Evolutionary conservation across 495 filamentous ascomycete genomes (phyloP).

Genomic region (Hypoxylon crocopeplum): DNA sequence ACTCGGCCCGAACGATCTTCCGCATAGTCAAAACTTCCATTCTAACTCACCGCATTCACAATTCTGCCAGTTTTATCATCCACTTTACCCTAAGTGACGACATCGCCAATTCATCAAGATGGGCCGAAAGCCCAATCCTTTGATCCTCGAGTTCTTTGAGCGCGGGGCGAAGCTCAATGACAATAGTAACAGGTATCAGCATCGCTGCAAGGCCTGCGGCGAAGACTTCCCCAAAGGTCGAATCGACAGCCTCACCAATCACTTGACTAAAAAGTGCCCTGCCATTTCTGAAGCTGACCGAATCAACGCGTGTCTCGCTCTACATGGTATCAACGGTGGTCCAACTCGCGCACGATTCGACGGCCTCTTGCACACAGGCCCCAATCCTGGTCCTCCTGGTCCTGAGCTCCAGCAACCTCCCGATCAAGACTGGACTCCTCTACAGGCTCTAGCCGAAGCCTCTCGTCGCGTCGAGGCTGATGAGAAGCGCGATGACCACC

Average conservation of each 20-base stretch:
- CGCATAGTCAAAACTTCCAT: not conserved
- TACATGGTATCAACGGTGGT: constrained; percentile 50
- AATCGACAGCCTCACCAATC: constrained; percentile 76
- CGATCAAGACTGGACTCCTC: constrained; percentile 71
- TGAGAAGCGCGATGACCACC: constrained; percentile 56
- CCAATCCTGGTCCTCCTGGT: constrained; percentile 23
- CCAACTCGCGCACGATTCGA: constrained; percentile 45
- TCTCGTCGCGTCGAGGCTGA: constrained; percentile 70
- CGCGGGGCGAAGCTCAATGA: constrained; percentile 82
- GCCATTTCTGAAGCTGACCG: constrained; percentile 71
- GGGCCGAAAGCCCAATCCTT: constrained; percentile 80
- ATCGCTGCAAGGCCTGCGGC: constrained; percentile 85
- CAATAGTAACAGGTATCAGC: constrained; percentile 84
- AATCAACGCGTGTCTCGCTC: constrained; percentile 64
- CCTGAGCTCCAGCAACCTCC: constrained; percentile 38
- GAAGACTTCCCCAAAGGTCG: constrained; percentile 86
- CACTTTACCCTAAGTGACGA: constrained; percentile 12
- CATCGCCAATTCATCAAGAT: constrained; percentile 51
- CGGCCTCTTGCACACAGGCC: constrained; percentile 33
- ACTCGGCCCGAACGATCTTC: not conserved
- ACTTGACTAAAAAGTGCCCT: constrained; percentile 82
- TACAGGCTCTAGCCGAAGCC: constrained; percentile 83
- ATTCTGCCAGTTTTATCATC: constrained; percentile 43
- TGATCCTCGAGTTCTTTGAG: constrained; percentile 85
- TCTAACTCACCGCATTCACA: constrained; percentile 36